phyloP scores from a whole-genome alignment of 345 rosid species.

The Boechera retrofracta region DNA sequence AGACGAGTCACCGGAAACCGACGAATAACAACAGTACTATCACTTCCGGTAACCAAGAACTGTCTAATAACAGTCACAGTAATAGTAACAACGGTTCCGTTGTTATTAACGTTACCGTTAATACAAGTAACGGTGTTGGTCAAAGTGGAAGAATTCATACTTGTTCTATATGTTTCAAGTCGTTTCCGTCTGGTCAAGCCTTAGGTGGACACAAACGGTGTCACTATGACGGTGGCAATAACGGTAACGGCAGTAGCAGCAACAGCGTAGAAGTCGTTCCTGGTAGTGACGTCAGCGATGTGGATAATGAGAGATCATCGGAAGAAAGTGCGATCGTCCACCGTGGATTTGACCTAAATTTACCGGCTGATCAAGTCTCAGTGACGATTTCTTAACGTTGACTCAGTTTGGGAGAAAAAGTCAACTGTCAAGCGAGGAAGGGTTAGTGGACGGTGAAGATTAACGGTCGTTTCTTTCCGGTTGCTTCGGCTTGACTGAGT shows the following conservation, averaged over 20 bases:
- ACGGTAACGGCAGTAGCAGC: conserved; percentile 26
- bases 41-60: conserved; percentile 42
- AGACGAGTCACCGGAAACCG: conserved; percentile 86
- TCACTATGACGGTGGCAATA: conserved; percentile 63
- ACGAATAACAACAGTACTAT: not conserved
- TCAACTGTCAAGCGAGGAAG: conserved; percentile 31
- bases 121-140: conserved; percentile 9
- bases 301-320: conserved; percentile 41
- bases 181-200: conserved; percentile 78
- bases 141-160: conserved; percentile 53
- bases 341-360: conserved; percentile 66
- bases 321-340: conserved; percentile 44
- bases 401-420: conserved; percentile 22
- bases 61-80: conserved; percentile 38
- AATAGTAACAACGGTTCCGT: conserved; percentile 29
- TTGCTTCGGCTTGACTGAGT: conserved; percentile 42
- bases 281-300: conserved; percentile 38
- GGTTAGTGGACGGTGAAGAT: conserved; percentile 39
- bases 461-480: conserved; percentile 38
- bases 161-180: conserved; percentile 73
- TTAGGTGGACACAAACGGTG: conserved; percentile 82
- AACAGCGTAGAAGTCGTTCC: conserved; percentile 35
- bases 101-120: conserved; percentile 29
- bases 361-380: conserved; percentile 55
- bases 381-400: conserved; percentile 40